Evolutionary conservation across 2,329 filamentous ascomycete genomes (phyloP), one percentile per base, ranked within the genome.

Genomic region (Tolypocladium nubicola): DNA sequence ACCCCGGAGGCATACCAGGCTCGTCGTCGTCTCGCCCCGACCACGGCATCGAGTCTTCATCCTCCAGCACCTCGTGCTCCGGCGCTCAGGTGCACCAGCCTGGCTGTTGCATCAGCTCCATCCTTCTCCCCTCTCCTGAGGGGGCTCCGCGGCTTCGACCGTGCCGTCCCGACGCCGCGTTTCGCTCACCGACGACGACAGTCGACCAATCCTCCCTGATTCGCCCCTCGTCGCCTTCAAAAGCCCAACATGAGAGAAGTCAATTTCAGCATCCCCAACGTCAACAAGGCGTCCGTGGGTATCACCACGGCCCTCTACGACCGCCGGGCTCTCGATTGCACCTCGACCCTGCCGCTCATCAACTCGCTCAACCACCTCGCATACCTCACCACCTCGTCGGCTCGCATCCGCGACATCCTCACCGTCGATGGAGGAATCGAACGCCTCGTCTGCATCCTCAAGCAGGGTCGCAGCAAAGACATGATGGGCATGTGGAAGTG

Each of bases 401-500:
- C 93, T 61, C 90, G 94, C 61, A 99, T 99, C 72, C 86, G 94
- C 66, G 94, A 99, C 71, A 99, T 99, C 62, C 83, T 99, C 63
- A 97, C 93, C 58, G 90, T 99, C 76, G 94, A 99, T 88, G 94
- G 94, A 74, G 94, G 94, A 61, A 94, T 99, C 72, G 94, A 99
- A 77, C 81, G 93, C 63, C 79, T 99, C 65, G 90, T 99, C 70
- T 97, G 91, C 81, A 97, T 99, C 69, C 83, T 99, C 72, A 99
- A 99, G 75, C 90, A 96, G 74, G 94, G 94, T 61, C 83, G 94
- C 70, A 97, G 90, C 76, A 95, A 92, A 74, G 93, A 99, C 71
- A 88, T 97, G 86, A 97, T 97, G 93, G 93, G 97, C 72, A 96
- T 96, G 89, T 99, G 94, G 94, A 97, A 97, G 75, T 99, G 94